Base-by-base conservation (phyloP, 306 rosid species). In the Pyrus pyrifolia region DNA sequence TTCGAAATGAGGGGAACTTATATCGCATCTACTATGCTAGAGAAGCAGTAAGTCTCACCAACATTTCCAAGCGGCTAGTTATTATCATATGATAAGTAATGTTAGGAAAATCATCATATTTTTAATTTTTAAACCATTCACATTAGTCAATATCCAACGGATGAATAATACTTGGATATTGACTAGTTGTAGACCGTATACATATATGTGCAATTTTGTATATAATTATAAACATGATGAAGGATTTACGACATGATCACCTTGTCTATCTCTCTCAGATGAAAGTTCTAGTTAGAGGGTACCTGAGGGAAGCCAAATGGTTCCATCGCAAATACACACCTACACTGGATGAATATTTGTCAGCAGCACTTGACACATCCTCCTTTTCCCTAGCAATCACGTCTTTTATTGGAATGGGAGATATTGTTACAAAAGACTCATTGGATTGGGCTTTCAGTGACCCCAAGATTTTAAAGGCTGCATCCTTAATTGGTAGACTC, bases 271-370 rank as follows among this genome's bases (percentile, higher is more conserved):
- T 42, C 45, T 44, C 40, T 1, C 14, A 86, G 89, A 60, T 85
- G 51, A 86, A 83, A 30, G 65, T 25, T 2, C 9, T 18, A 1
- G 83, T 31, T 9, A 58, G 83, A 69, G 76, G 79, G 1, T 83
- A 77, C 72, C 33, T 77, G n/a, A 40, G 45, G 6, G 89, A 84
- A 46, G 88, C 88, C 9, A 79, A 71, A 74, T 84, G 93, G 90
- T 49, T 76, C 31, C 60, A 86, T 25, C 31, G 44, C 5, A 75
- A 78, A 11, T 66, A 81, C 62, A 69, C 44, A 4, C 90, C 87
- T 33, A 79, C 83, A 22, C 17, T 45, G 4, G 86, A 83, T 7
- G 87, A 86, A 57, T 85, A 89, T 52, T 42, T 79, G 33, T 1
- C 12, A 5, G 8, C 53, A 23, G 72, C 80, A 27, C n/a, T 65